Evolutionary conservation across 2,329 filamentous ascomycete genomes (phyloP), one percentile per base, ranked within the genome.

Genomic region (Botrytis pseudocinerea): DNA sequence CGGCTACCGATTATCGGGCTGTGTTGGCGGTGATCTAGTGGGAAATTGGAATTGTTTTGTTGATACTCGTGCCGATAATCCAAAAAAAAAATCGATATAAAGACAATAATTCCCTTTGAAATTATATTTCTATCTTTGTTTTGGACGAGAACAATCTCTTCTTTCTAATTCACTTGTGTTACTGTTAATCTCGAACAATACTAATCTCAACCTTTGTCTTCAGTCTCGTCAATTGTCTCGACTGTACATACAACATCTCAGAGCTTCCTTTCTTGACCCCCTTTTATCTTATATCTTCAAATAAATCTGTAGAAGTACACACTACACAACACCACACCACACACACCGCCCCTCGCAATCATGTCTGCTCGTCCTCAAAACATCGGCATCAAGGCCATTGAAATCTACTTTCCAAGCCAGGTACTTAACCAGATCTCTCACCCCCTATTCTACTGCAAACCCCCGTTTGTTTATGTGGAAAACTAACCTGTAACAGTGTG

Each of bases 361-460:
- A 95, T 94, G 92, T 88, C 92, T 82, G 83, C 90, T 79, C 91
- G 92, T 84, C 92, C 93, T 77, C 90, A 94, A 84, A 95, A 95
- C 85, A 91, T 96, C 84, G 93, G 93, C 88, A 94, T 96, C 83
- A 95, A 96, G 87, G 93, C 92, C 91, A 93, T 96, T 84, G 93
- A 96, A 83, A 89, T 96, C 82, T 96, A 96, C 84, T 93, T 94
- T 82, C 93, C 93, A 77, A 92, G 88, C 83, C 93, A 95, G 90
- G 93, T 95, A 84, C 77, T 90, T 84, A 25, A 32, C 40, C 42
- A 28, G 40, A 16, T 20, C 61, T 59, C 10, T 4, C 51, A 3
- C 38, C n/a, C 9, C 28, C 38, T 18, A 7, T 22, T n/a, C 25
- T n/a, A 12, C 22, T 38, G n/a, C 57, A 9, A 32, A 32, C 35